Percentiles rank a stretch among this genome's conserved stretches.
phyloP scores from a whole-genome alignment of 805 yeast genomes.

The Ogataea methanolica region DNA sequence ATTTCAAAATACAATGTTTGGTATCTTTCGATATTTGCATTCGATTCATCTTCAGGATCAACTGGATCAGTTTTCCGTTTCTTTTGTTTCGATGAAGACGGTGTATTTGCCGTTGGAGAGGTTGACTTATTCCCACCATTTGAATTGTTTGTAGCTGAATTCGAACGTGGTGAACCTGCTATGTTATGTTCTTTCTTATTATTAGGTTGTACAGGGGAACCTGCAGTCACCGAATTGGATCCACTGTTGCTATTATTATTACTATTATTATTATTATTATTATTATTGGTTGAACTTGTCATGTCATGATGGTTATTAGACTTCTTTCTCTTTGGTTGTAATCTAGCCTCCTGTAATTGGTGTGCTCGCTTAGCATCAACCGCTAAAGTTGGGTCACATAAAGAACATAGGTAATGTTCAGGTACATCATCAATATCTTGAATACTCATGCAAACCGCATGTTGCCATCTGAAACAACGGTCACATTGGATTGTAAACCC shows the following conservation, averaged over 20 bases:
- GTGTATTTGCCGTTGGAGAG: slow-evolving; percentile 1
- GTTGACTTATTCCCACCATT: neutral
- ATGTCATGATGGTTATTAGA: slow-evolving; percentile 6
- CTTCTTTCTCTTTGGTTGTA: slow-evolving; percentile 29
- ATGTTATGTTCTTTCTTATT: neutral
- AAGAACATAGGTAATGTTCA: slow-evolving; percentile 74
- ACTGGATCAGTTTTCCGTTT: slow-evolving; percentile 25
- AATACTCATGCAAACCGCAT: slow-evolving; percentile 84
- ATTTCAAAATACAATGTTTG: slow-evolving; percentile 49
- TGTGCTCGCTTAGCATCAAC: slow-evolving; percentile 37
- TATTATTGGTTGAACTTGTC: neutral
- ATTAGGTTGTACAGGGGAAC: neutral
- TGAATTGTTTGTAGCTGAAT: too few relatives aligned
- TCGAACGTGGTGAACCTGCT: neutral
- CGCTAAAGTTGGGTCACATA: slow-evolving; percentile 50
- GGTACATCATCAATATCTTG: slow-evolving; percentile 70
- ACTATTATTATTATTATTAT: slow-evolving; percentile 2
- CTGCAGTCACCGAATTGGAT: neutral
- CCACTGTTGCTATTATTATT: neutral
- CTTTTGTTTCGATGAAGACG: slow-evolving; percentile 15
- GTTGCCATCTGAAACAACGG: slow-evolving; percentile 91
- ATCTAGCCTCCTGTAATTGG: slow-evolving; percentile 30
- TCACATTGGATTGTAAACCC: slow-evolving; percentile 96
- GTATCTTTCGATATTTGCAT: slow-evolving; percentile 39
- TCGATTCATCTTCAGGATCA: slow-evolving; percentile 38